Conservation (phyloP, 345 rosid species). For the Eucalyptus lansdowneana region DNA sequence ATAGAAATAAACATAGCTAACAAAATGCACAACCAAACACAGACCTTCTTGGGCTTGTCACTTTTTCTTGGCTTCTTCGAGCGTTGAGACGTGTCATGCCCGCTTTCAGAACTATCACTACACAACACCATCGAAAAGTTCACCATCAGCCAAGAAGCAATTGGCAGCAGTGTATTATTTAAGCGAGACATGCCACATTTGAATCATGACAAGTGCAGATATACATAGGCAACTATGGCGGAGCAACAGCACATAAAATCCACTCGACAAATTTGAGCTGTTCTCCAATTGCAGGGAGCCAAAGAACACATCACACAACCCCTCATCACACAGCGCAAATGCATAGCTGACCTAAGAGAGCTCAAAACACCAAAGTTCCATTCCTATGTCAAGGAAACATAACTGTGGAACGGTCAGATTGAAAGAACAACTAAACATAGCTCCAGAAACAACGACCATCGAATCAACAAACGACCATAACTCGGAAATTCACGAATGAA, state of each 20-base stretch:
- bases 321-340: not conserved
- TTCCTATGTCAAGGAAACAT: not conserved
- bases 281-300: not conserved
- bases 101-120: conserved; percentile 38
- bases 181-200: not conserved
- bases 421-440: not conserved
- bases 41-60: conserved; percentile 72
- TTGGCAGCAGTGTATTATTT: not conserved
- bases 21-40: not conserved
- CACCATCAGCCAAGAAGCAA: not conserved
- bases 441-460: not conserved
- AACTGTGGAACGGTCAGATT: not conserved
- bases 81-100: conserved; percentile 34
- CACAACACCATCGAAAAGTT: not conserved
- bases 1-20: not conserved
- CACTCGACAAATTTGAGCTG: not conserved
- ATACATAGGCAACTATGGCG: not conserved
- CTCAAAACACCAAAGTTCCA: not conserved
- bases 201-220: not conserved
- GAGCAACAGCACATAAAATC: not conserved
- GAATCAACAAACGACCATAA: not conserved
- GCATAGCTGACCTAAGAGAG: not conserved
- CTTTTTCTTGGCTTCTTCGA: conserved; percentile 65
- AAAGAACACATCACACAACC: not conserved
- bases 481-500: not conserved